Evolutionary conservation across 768 basidiomycete species (phyloP), one percentile per base, ranked within the genome.

Genomic region (Agaricus sinodeliciosus): DNA sequence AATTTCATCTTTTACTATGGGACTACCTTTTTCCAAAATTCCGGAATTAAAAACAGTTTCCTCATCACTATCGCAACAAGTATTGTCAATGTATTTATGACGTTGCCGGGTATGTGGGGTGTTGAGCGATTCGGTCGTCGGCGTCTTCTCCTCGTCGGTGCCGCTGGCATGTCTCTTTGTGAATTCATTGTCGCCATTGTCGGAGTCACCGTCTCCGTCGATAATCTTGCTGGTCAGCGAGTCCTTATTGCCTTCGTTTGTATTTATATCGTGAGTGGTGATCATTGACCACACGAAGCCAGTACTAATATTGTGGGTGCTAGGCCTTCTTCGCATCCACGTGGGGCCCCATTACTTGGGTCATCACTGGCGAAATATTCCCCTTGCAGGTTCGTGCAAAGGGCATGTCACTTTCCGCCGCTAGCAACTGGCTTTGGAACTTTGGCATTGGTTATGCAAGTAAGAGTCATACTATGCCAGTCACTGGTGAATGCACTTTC

Each of bases 91-190:
- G 81, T 84, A 22, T 74, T 77, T 65, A 88, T 85, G 71, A 94
- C 93, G 44, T 69, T 90, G 22, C 75, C 88, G 55, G 88, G 87
- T 27, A 82, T 93, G 69, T 90, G 77, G 70, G 80, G 84, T 63
- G 81, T 94, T 56, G 92, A 95, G 66, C 76, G 76, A 48, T 79
- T 87, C 63, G 92, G 92, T 60, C 90, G 92, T 59, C 84, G 92
- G 52, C 77, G 79, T 37, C 79, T 94, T 50, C 79, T 93, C 50
- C 72, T 91, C 62, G 76, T 80, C 55, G 93, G 93, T 62, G 90
- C 91, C 22, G 67, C 77, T 52, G 84, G 85, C 51, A 94, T 94
- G 92, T 75, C 80, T 59, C 56, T 92, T 61, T 94, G 90, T 76
- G 87, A 94, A 68, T 92, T 75, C 73, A 78, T 93, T 62, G 77